Conservation (phyloP, 805 yeast genomes). For the Candida pini region DNA sequence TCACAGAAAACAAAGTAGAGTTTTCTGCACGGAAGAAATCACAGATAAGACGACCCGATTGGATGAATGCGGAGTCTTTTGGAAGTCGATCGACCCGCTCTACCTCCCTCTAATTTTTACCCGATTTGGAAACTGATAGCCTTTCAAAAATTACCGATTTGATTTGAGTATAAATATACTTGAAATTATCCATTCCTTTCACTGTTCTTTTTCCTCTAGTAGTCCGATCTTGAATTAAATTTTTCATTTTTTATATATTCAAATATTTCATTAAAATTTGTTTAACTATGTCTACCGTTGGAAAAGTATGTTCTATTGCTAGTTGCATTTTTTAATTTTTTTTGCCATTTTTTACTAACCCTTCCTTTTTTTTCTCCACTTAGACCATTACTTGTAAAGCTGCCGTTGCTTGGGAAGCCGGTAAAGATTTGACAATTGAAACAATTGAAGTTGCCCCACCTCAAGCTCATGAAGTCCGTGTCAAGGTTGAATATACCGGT, state of each 20-base stretch:
- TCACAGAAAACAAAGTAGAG: too few relatives aligned
- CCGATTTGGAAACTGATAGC: constrained; percentile 14
- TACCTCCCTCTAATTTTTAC: constrained; percentile 6
- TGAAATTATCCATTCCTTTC: too few relatives aligned
- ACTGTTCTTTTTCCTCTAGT: neutral
- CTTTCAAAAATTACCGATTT: constrained; percentile 5
- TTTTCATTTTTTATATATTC: too few relatives aligned
- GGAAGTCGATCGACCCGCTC: too few relatives aligned
- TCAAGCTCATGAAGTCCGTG: constrained; percentile 94
- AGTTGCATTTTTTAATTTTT: neutral
- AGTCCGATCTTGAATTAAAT: too few relatives aligned
- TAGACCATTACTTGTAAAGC: constrained; percentile 76
- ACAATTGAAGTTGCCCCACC: constrained; percentile 91
- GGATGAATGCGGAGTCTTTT: too few relatives aligned
- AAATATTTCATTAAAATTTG: too few relatives aligned
- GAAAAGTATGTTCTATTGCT: constrained; percentile 20
- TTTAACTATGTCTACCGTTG: constrained; percentile 25
- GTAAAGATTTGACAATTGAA: constrained; percentile 67
- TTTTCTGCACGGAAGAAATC: too few relatives aligned
- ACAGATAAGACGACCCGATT: too few relatives aligned
- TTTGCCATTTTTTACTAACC: neutral
- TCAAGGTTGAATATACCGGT: constrained; percentile 81
- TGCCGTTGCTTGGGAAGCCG: constrained; percentile 97
- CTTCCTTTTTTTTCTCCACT: neutral
- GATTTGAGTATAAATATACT: constrained; percentile 2